These are phyloP conservation scores for Orbilia blumenaviensis DNA, from an alignment of 2,329 filamentous ascomycete genomes.

Conservation along the genomic window DNA sequence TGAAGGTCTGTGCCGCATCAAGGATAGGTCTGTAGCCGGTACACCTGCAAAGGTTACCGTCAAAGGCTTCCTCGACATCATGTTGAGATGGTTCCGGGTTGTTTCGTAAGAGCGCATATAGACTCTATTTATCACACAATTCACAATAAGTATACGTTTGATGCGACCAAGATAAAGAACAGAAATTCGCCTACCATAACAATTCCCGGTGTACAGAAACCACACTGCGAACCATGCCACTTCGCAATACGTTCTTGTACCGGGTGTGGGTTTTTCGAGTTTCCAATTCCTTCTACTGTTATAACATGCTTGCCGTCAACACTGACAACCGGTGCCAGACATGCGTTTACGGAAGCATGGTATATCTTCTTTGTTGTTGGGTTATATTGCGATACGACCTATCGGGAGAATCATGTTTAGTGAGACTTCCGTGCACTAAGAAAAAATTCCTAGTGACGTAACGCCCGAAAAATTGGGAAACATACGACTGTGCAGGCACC, in stretches of 20 bases:
- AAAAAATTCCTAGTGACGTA: not conserved
- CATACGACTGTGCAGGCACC: constrained; percentile 89
- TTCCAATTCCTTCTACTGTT: constrained; percentile 94
- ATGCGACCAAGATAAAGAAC: not conserved
- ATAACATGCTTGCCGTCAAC: constrained; percentile 98
- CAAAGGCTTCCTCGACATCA: constrained; percentile 94
- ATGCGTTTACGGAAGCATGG: constrained; percentile 96
- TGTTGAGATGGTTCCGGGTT: constrained; percentile 78
- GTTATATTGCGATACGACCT: constrained; percentile 89
- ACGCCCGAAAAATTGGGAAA: constrained; percentile 43
- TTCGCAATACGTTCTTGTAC: constrained; percentile 90
- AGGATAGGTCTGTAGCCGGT: constrained; percentile 94
- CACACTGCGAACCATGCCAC: constrained; percentile 90
- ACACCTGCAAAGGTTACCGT: constrained; percentile 94
- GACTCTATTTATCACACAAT: constrained; percentile 67
- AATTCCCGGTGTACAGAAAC: constrained; percentile 96
- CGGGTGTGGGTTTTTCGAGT: constrained; percentile 84
- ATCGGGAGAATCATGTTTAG: constrained; percentile 34
- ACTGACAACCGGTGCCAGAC: constrained; percentile 88
- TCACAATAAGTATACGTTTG: not conserved
- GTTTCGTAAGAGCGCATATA: constrained; percentile 92
- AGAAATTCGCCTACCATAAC: constrained; percentile 75
- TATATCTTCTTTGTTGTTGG: constrained; percentile 92
- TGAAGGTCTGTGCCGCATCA: constrained; percentile 92
- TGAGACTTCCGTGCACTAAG: not conserved